phyloP scores from a whole-genome alignment of 139 green algal genomes.

The Chlamydomonas incerta region DNA sequence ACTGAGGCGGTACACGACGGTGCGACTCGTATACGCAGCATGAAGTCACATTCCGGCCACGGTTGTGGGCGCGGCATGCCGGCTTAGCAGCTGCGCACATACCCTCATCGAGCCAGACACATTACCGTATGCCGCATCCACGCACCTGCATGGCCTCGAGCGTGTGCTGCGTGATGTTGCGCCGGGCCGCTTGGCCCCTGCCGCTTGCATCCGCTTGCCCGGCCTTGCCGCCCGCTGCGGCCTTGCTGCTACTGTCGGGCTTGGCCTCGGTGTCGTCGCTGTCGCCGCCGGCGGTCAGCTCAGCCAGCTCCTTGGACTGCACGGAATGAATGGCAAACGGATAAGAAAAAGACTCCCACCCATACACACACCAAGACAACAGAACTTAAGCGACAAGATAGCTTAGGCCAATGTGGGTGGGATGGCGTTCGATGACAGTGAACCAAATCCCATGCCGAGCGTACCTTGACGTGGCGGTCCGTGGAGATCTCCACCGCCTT shows the following conservation, averaged over 20 bases:
- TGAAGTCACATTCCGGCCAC: background rate
- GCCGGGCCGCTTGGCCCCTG: background rate
- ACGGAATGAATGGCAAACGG: background rate
- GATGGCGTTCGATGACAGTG: too few species aligned
- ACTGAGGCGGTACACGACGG: too few species aligned
- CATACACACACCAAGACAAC: too few species aligned
- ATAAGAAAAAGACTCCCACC: too few species aligned
- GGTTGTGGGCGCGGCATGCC: background rate
- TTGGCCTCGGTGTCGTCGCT: background rate
- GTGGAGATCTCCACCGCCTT: slow-evolving; percentile 45
- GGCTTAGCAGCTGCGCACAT: background rate
- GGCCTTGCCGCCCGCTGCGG: background rate
- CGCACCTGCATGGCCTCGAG: slow-evolving; percentile 66
- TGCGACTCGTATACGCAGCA: background rate
- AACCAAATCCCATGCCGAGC: too few species aligned
- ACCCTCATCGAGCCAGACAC: too few species aligned
- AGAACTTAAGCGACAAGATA: too few species aligned
- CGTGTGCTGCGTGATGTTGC: slow-evolving; percentile 56
- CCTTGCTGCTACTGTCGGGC: too few species aligned
- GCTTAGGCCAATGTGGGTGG: too few species aligned
- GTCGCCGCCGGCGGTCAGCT: slow-evolving; percentile 1
- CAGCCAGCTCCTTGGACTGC: slow-evolving; percentile 49
- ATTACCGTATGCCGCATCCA: too few species aligned
- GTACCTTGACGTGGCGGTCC: background rate
- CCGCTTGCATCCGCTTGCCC: background rate